These are phyloP conservation scores for Cucumis sativus DNA, from an alignment of 306 rosid species.

Conservation along the genomic window DNA sequence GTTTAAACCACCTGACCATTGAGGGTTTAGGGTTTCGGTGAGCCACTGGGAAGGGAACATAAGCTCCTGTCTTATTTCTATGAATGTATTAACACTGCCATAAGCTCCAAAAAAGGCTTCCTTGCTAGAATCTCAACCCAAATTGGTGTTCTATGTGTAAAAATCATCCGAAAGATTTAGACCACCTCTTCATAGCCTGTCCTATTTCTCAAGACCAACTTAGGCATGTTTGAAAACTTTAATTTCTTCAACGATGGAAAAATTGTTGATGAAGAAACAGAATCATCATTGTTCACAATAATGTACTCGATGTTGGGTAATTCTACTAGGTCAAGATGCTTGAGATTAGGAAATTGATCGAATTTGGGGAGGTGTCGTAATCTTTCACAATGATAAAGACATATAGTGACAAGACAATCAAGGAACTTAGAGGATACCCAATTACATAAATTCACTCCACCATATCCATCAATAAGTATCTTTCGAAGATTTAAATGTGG, in stretches of 20 bases:
- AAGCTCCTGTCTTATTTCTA: too few relatives aligned
- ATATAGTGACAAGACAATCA: not conserved
- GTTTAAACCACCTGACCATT: too few relatives aligned
- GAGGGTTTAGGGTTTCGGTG: too few relatives aligned
- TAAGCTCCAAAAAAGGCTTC: too few relatives aligned
- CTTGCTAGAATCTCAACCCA: too few relatives aligned
- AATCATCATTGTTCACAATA: not conserved
- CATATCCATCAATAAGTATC: accelerated
- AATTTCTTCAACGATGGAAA: not conserved
- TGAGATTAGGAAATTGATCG: not conserved
- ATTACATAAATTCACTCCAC: not conserved
- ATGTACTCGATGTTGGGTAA: not conserved
- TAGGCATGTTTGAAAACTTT: accelerated
- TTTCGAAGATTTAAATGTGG: not conserved
- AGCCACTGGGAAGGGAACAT: too few relatives aligned
- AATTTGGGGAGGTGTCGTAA: not conserved
- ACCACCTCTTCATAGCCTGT: too few relatives aligned
- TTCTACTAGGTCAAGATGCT: accelerated
- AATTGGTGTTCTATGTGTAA: too few relatives aligned
- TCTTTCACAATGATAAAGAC: not conserved
- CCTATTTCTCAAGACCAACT: not conserved
- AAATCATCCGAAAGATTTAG: too few relatives aligned
- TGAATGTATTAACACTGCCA: too few relatives aligned
- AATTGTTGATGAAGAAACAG: too few relatives aligned
- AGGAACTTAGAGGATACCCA: not conserved